phyloP scores from a whole-genome alignment of 768 basidiomycete species.

The Amanita fuliginea region DNA sequence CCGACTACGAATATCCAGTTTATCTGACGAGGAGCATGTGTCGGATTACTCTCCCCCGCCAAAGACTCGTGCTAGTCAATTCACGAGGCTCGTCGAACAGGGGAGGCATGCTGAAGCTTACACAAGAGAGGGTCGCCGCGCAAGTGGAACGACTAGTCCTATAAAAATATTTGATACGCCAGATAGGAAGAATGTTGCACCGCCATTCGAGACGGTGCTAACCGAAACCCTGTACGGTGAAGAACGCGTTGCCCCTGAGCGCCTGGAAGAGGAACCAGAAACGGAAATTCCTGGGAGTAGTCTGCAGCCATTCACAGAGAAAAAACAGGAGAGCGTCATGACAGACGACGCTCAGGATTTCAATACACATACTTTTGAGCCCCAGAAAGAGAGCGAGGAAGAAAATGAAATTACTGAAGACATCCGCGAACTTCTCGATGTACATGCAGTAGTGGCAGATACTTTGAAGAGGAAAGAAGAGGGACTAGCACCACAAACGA shows the following conservation, averaged over 20 bases:
- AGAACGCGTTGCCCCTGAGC: neutral
- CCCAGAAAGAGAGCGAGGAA: too few relatives aligned
- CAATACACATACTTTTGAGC: too few relatives aligned
- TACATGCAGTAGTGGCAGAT: neutral
- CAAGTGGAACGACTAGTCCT: slow-evolving; percentile 16
- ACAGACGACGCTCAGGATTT: too few relatives aligned
- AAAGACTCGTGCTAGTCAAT: slow-evolving; percentile 20
- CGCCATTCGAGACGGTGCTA: neutral
- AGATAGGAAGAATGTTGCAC: neutral
- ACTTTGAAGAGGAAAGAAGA: neutral
- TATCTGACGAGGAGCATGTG: slow-evolving; percentile 10
- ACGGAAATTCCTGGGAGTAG: neutral
- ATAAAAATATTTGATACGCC: slow-evolving; percentile 6
- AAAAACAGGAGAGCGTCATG: too few relatives aligned
- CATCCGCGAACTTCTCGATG: neutral
- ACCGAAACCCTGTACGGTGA: neutral
- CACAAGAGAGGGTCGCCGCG: slow-evolving; percentile 21
- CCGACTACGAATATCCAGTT: slow-evolving; percentile 13
- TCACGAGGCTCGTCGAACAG: slow-evolving; percentile 20
- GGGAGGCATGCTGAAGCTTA: slow-evolving; percentile 25
- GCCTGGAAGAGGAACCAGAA: neutral
- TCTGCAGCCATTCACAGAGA: too few relatives aligned
- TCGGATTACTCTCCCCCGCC: slow-evolving; percentile 19
- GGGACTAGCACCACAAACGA: neutral
- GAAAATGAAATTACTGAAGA: neutral